phyloP scores from a whole-genome alignment of 2,329 filamentous ascomycete species.

The Lasiodiplodia sp. region DNA sequence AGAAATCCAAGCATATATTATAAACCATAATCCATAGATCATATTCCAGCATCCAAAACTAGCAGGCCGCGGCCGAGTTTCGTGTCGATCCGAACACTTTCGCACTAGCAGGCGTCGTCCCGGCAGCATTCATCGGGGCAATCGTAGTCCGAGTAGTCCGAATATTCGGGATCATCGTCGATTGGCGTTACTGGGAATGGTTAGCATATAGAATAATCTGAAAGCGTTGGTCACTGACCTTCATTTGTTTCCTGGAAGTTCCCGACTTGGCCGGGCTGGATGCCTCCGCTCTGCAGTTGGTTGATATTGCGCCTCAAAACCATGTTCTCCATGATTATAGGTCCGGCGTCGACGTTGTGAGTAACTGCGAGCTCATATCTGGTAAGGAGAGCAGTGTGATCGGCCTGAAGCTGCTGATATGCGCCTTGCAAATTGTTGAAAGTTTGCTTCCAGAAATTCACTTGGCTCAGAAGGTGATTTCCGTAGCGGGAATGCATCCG shows the following conservation, averaged over 20 bases:
- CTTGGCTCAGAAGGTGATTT: neutral
- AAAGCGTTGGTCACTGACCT: neutral
- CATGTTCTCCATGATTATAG: neutral
- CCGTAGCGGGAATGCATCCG: neutral
- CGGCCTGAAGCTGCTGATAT: neutral
- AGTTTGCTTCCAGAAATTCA: neutral
- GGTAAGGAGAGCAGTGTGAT: neutral
- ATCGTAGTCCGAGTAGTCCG: neutral
- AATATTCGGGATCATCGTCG: neutral
- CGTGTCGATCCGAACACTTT: neutral
- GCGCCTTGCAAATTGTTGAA: neutral
- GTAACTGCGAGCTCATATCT: neutral
- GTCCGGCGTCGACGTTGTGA: neutral
- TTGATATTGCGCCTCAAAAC: neutral
- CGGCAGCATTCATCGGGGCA: neutral
- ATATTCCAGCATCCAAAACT: neutral
- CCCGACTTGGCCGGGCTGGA: neutral
- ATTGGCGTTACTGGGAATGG: neutral
- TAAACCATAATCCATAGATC: neutral
- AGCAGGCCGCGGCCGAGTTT: neutral
- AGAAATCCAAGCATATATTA: constrained; percentile 11
- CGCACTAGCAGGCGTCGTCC: neutral
- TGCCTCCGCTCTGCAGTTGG: neutral
- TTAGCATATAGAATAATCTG: neutral
- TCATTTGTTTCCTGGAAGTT: neutral